phyloP scores from a whole-genome alignment of 2,329 filamentous ascomycete species.

The Stagonosporopsis chrysanthemi region DNA sequence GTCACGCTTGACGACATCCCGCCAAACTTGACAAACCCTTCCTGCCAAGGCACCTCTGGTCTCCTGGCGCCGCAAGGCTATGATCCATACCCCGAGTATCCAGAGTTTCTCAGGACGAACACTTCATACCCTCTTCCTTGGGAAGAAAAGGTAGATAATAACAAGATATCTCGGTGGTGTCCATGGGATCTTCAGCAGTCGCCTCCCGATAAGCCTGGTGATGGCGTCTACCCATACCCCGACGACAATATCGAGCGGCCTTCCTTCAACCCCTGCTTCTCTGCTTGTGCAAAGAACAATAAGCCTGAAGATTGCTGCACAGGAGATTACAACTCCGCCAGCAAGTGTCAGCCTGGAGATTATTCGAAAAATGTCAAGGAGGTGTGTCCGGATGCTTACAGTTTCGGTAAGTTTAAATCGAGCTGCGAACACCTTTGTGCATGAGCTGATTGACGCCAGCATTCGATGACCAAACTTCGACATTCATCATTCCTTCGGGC shows the following conservation, averaged over 20 bases:
- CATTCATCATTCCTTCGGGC: slow-evolving; percentile 67
- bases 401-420: slow-evolving; percentile 65
- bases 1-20: slow-evolving; percentile 68
- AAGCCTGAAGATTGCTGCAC: slow-evolving; percentile 76
- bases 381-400: slow-evolving; percentile 85
- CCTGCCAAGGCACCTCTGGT: slow-evolving; percentile 76
- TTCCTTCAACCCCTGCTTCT: slow-evolving; percentile 78
- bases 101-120: slow-evolving; percentile 66
- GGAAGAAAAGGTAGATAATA: slow-evolving; percentile 65
- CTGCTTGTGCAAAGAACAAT: slow-evolving; percentile 75
- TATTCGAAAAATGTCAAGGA: slow-evolving; percentile 76
- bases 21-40: slow-evolving; percentile 77
- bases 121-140: slow-evolving; percentile 71
- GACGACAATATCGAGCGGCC: slow-evolving; percentile 76
- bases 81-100: slow-evolving; percentile 60
- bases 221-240: slow-evolving; percentile 81
- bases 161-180: slow-evolving; percentile 73
- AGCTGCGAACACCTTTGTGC: slow-evolving; percentile 14
- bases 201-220: slow-evolving; percentile 72
- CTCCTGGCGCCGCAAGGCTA: slow-evolving; percentile 58
- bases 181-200: slow-evolving; percentile 78
- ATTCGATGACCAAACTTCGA: slow-evolving; percentile 65
- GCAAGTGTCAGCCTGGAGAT: slow-evolving; percentile 69
- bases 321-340: slow-evolving; percentile 69
- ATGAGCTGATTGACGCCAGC: slow-evolving; percentile 41